Evolutionary conservation across 2,329 filamentous ascomycete species (phyloP), one percentile per base, ranked within the genome.

Genomic region (Aureobasidium subglaciale): DNA sequence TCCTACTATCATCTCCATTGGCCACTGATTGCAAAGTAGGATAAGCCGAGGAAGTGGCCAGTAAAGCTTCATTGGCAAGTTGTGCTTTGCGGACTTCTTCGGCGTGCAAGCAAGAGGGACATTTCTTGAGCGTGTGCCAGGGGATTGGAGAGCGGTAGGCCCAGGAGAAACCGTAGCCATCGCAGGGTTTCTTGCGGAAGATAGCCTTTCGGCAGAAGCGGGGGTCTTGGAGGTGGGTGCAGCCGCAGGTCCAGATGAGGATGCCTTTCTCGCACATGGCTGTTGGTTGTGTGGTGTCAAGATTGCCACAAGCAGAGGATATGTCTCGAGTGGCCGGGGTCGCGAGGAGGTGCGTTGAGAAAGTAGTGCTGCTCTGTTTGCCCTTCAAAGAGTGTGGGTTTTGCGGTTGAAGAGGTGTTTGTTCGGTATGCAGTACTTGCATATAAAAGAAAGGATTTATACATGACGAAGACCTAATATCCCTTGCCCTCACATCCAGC

Each of bases 241-340:
- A 46, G 25, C 54, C 54, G 35, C 54, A 49, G 15, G 30, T 29
- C 42, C 43, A 56, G 32, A 41, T 24, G 13, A 35, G 16, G 9
- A 48, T 34, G 43, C 32, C 34, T 32, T 56, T 56, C 27, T 56
- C 40, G 11, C 54, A 56, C 54, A 56, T 56, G 1, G 15, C 24
- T 37, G 30, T 7, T 30, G 42, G 4, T 29, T 5, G 18, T 49
- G 10, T 35, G 16, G 30, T 49, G 15, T n/a, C 2, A 20, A 24
- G n/a, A n/a, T n/a, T n/a, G n/a, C n/a, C n/a, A n/a, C n/a, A n/a
- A n/a, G n/a, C n/a, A n/a, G n/a, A n/a, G n/a, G n/a, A n/a, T n/a
- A n/a, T n/a, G n/a, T 15, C 13, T 11, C 11, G 13, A 16, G 30
- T 11, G 2, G 15, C 7, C 11, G n/a, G 11, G 20, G 16, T 16